These are phyloP conservation scores for Nyctanthes arbortristis DNA, from an alignment of 257 asterid genomes.

Conservation along the genomic window DNA sequence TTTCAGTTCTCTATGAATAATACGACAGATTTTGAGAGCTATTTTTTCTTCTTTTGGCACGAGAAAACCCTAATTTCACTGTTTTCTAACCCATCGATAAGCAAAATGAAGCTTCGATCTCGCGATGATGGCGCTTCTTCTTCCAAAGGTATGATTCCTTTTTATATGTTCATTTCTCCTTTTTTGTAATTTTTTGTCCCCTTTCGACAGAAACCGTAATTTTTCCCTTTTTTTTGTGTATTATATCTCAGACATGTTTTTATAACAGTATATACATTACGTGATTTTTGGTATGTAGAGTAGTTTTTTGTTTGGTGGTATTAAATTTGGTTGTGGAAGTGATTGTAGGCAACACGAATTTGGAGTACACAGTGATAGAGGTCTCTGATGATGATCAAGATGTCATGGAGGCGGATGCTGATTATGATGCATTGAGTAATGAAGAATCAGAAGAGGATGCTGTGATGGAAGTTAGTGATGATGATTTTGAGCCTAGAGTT, in stretches of 20 bases:
- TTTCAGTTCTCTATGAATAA: too few relatives aligned
- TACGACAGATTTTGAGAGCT: too few relatives aligned
- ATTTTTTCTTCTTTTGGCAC: not conserved
- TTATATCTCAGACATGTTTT: not conserved
- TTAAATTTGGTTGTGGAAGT: not conserved
- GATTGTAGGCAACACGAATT: not conserved
- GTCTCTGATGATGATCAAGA: not conserved
- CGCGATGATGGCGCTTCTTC: slow-evolving; percentile 2
- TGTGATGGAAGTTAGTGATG: slow-evolving; percentile 23
- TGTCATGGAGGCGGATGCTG: not conserved
- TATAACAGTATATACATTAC: not conserved
- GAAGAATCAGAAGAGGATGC: not conserved
- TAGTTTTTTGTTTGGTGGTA: not conserved
- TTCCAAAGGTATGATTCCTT: not conserved
- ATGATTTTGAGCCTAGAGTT: slow-evolving; percentile 21
- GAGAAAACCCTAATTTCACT: not conserved
- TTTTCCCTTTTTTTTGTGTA: not conserved
- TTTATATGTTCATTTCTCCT: not conserved
- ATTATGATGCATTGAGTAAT: not conserved
- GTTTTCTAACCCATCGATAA: not conserved
- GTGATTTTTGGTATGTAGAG: not conserved
- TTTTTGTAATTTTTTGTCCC: not conserved
- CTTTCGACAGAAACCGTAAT: not conserved
- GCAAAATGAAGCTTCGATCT: not conserved
- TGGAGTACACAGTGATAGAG: not conserved